Conservation (phyloP, 2,329 filamentous ascomycete genomes). For the Arachnopeziza araneosa region DNA sequence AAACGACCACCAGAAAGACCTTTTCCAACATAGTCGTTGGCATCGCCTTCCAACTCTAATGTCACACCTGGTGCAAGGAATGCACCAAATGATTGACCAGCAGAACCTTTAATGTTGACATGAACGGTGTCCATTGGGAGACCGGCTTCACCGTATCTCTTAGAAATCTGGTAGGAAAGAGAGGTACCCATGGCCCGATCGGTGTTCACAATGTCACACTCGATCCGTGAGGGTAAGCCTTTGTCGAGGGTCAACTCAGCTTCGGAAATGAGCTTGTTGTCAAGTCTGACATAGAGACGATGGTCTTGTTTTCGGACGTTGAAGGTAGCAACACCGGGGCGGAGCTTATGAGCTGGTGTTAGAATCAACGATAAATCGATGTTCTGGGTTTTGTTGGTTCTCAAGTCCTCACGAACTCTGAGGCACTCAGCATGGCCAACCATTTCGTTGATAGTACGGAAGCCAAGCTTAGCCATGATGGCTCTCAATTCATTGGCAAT, state of each 20-base stretch:
- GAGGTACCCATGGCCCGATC: constrained; percentile 91
- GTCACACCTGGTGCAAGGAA: constrained; percentile 92
- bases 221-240: constrained; percentile 85
- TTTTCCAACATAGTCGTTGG: constrained; percentile 97
- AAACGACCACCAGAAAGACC: constrained; percentile 87
- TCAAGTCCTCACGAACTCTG: constrained; percentile 80
- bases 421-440: constrained; percentile 86
- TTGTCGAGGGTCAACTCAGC: constrained; percentile 93
- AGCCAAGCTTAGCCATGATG: constrained; percentile 93
- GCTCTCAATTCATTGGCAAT: constrained; percentile 91
- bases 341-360: constrained; percentile 91
- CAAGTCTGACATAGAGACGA: constrained; percentile 82
- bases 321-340: constrained; percentile 91
- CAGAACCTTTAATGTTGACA: constrained; percentile 92
- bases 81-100: constrained; percentile 93
- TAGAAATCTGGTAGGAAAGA: constrained; percentile 92
- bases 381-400: constrained; percentile 84
- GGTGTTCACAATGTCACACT: constrained; percentile 95
- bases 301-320: constrained; percentile 98
- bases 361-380: constrained; percentile 90
- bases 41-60: constrained; percentile 88
- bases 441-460: constrained; percentile 97
- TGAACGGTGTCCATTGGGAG: constrained; percentile 91
- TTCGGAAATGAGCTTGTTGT: constrained; percentile 96
- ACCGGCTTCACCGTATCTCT: constrained; percentile 83